Percentiles rank a stretch among this genome's conserved stretches.
These are phyloP conservation scores for Lasiodiplodia sp. DNA, from an alignment of 2,329 filamentous ascomycete species.

Conservation along the genomic window DNA sequence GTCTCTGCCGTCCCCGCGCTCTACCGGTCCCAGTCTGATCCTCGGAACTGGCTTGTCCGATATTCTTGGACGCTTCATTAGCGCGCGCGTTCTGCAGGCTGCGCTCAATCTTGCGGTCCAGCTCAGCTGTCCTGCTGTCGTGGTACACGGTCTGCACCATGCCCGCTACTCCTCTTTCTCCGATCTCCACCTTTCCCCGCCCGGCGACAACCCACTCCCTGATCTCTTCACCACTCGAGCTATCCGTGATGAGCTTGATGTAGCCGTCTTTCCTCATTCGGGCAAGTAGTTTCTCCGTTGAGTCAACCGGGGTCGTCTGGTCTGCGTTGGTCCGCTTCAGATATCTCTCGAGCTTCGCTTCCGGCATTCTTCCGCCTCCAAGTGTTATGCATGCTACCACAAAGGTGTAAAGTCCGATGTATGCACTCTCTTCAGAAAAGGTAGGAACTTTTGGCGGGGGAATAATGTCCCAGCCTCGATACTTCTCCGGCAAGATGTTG, in stretches of 20 bases:
- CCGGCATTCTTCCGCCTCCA: conserved; percentile 72
- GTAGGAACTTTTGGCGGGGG: conserved; percentile 72
- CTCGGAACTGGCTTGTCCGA: not conserved
- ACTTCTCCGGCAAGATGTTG: conserved; percentile 72
- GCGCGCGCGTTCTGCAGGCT: conserved; percentile 37
- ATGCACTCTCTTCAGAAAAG: conserved; percentile 74
- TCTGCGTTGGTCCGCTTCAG: conserved; percentile 78
- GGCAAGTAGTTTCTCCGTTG: conserved; percentile 76
- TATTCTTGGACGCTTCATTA: not conserved
- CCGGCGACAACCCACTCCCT: conserved; percentile 86
- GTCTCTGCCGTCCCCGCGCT: conserved; percentile 9
- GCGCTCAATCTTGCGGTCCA: conserved; percentile 44
- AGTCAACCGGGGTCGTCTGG: conserved; percentile 73
- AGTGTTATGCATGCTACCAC: conserved; percentile 80
- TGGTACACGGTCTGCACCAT: conserved; percentile 68
- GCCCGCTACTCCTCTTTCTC: conserved; percentile 74
- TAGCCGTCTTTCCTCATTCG: conserved; percentile 85
- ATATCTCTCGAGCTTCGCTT: conserved; percentile 79
- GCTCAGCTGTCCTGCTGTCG: conserved; percentile 38
- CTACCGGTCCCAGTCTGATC: conserved; percentile 6
- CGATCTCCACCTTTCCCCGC: conserved; percentile 84
- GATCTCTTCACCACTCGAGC: conserved; percentile 72
- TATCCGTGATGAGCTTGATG: conserved; percentile 76
- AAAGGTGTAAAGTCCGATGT: conserved; percentile 81
- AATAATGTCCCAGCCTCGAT: conserved; percentile 70